Evolutionary conservation across 805 yeast genomes (phyloP).

Genomic region (Wickerhamomyces pijperi): DNA sequence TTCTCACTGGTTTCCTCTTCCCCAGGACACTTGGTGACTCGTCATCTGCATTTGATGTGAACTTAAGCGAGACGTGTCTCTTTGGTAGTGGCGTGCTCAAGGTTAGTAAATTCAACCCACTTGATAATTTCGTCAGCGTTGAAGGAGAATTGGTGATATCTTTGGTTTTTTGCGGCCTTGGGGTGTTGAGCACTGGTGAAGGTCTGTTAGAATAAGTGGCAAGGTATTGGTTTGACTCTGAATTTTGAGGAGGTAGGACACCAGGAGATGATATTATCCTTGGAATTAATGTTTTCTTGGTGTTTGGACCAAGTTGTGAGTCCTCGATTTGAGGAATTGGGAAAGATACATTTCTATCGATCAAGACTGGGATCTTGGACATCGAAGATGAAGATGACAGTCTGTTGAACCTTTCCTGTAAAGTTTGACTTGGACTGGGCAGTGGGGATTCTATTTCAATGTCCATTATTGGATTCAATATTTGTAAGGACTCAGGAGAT

Average conservation of each 20-base stretch:
- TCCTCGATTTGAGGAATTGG: conserved; percentile 14
- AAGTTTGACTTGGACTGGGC: conserved; percentile 2
- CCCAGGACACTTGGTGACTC: neutral
- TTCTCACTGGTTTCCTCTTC: neutral
- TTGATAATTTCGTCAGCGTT: conserved; percentile 11
- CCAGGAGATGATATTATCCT: conserved; percentile 14
- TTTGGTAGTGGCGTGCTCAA: conserved; percentile 5
- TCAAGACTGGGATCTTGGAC: conserved; percentile 11
- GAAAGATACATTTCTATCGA: conserved; percentile 9
- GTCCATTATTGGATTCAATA: conserved; percentile 1
- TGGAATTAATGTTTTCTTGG: conserved; percentile 13
- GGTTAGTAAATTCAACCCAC: conserved; percentile 6
- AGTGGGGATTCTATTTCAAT: conserved; percentile 1
- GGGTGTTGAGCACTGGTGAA: neutral
- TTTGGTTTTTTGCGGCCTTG: neutral
- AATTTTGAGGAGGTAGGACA: neutral
- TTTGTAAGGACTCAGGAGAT: too few relatives aligned
- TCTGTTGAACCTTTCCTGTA: conserved; percentile 7
- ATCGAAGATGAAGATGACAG: conserved; percentile 6
- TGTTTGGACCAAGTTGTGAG: conserved; percentile 1
- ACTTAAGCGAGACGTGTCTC: neutral
- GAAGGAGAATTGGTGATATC: conserved; percentile 7
- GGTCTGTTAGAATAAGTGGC: conserved; percentile 5
- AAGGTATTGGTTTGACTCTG: conserved; percentile 2
- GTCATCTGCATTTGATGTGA: neutral